Percentiles rank a stretch among this genome's conserved stretches.
Conservation (phyloP, 129 eudicot species). For the Daucus carota region DH1_v3.0 NC_030382.2:36145501-36146000, state of each 20-base stretch:
- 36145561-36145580: slow-evolving; percentile 86
- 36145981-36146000: too few relatives aligned
- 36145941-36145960: too few relatives aligned
- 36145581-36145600: slow-evolving; percentile 92
- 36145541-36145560: slow-evolving; percentile 15
- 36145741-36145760: slow-evolving; percentile 33
- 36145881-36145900: neutral
- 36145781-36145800: slow-evolving; percentile 45
- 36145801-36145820: slow-evolving; percentile 36
- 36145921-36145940: too few relatives aligned
- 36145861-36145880: neutral
- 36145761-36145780: slow-evolving; percentile 45
- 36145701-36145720: slow-evolving; percentile 14
- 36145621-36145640: slow-evolving; percentile 75
- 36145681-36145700: slow-evolving; percentile 8
- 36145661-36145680: neutral
- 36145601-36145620: slow-evolving; percentile 82
- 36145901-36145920: neutral
- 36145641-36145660: slow-evolving; percentile 72
- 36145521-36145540: neutral
- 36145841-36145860: neutral
- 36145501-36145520: neutral
- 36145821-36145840: neutral
- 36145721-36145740: slow-evolving; percentile 63
- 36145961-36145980: too few relatives aligned